Percentiles rank a stretch among this genome's conserved stretches.
phyloP scores from a whole-genome alignment of 2,329 filamentous ascomycete genomes.

The Botrytis paeoniae region DNA sequence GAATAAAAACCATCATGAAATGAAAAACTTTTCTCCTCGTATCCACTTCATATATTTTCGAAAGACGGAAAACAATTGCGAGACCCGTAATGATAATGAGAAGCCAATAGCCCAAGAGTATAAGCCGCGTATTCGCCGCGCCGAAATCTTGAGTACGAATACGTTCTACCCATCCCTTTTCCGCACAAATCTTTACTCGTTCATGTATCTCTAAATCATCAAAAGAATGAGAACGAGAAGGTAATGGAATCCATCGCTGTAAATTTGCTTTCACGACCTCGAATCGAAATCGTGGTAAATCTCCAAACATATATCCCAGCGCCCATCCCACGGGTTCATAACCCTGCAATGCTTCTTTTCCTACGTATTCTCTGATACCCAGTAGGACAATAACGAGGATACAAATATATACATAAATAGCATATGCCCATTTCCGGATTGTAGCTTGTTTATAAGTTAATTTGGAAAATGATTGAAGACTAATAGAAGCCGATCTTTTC shows the following conservation, averaged over 20 bases:
- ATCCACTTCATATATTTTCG: constrained; percentile 81
- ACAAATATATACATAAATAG: constrained; percentile 69
- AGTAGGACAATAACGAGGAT: constrained; percentile 65
- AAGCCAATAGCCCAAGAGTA: constrained; percentile 72
- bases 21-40: constrained; percentile 96
- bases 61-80: constrained; percentile 69
- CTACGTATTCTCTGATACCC: constrained; percentile 69
- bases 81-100: constrained; percentile 68
- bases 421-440: constrained; percentile 79
- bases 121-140: constrained; percentile 75
- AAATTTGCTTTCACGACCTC: constrained; percentile 66
- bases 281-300: constrained; percentile 68
- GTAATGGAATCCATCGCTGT: constrained; percentile 73
- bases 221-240: constrained; percentile 41
- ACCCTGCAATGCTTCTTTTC: constrained; percentile 61
- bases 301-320: constrained; percentile 81
- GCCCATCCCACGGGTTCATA: constrained; percentile 91
- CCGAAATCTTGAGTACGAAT: constrained; percentile 65
- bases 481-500: constrained; percentile 62
- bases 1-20: constrained; percentile 96
- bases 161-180: constrained; percentile 60
- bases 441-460: constrained; percentile 77
- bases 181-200: constrained; percentile 42
- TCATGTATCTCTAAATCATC: constrained; percentile 25
- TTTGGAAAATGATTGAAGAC: constrained; percentile 70